Evolutionary conservation across 179 eudicot species (phyloP).

Genomic region (Dionaea muscipula): DNA sequence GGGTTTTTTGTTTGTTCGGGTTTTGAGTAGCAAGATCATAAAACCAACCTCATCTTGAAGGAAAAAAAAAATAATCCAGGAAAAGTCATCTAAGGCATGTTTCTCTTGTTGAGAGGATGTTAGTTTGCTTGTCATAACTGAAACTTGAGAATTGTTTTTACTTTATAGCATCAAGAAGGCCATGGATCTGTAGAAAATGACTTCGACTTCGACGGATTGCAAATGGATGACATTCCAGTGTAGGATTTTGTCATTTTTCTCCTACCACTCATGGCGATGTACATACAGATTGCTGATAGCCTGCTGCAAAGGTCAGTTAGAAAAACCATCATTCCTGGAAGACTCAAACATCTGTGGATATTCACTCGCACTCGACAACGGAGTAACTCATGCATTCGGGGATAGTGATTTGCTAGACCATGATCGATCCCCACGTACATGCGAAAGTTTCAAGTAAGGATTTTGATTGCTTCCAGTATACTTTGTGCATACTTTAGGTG

Average conservation of each 20-base stretch:
- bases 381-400: not conserved
- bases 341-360: not conserved
- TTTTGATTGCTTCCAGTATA: slow-evolving; percentile 18
- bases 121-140: too few relatives aligned
- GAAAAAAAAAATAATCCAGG: too few relatives aligned
- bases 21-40: too few relatives aligned
- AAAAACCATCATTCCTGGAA: slow-evolving; percentile 10
- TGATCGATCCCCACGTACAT: not conserved
- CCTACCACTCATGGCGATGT: slow-evolving; percentile 22
- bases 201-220: slow-evolving; percentile 63
- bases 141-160: too few relatives aligned
- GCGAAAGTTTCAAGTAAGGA: slow-evolving; percentile 14
- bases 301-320: slow-evolving; percentile 14
- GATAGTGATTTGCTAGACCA: not conserved
- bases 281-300: slow-evolving; percentile 25
- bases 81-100: too few relatives aligned
- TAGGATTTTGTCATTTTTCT: slow-evolving; percentile 17
- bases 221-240: slow-evolving; percentile 60
- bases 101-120: too few relatives aligned
- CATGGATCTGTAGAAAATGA: slow-evolving; percentile 38
- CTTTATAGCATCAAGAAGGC: too few relatives aligned
- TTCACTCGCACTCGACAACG: not conserved
- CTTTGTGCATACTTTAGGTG: slow-evolving; percentile 20
- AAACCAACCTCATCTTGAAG: too few relatives aligned
- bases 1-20: too few relatives aligned